Conservation (phyloP, 2,329 filamentous ascomycete genomes). For the Fonsecaea nubica region DNA sequence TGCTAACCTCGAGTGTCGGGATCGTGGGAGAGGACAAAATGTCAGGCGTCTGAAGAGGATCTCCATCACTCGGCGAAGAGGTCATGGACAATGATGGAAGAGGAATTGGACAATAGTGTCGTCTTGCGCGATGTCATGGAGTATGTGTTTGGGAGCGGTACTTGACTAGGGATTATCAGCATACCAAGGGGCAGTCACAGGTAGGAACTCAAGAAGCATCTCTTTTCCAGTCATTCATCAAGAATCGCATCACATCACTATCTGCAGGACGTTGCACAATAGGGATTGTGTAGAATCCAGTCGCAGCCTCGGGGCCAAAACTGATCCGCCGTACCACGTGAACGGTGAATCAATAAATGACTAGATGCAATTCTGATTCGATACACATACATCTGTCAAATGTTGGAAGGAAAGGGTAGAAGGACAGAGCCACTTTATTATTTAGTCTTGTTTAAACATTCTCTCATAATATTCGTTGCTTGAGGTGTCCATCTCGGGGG, state of each 20-base stretch:
- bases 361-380: background rate
- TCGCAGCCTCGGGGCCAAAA: conserved; percentile 2
- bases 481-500: background rate
- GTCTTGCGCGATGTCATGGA: conserved; percentile 31
- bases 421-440: background rate
- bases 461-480: background rate
- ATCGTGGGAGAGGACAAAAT: conserved; percentile 51
- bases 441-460: background rate
- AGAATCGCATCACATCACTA: background rate
- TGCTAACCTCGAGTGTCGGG: conserved; percentile 65
- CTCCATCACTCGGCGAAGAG: conserved; percentile 39
- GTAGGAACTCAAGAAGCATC: background rate
- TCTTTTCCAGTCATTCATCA: background rate
- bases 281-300: background rate
- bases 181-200: conserved; percentile 18
- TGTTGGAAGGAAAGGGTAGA: background rate
- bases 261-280: background rate
- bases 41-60: conserved; percentile 33
- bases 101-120: conserved; percentile 14
- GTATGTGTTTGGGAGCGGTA: background rate
- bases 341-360: background rate
- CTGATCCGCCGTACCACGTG: background rate
- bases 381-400: background rate
- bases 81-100: conserved; percentile 39
- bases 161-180: conserved; percentile 13